Evolutionary conservation across 305 asterid species (phyloP).

Genomic region (Fraxinus ornus): DNA sequence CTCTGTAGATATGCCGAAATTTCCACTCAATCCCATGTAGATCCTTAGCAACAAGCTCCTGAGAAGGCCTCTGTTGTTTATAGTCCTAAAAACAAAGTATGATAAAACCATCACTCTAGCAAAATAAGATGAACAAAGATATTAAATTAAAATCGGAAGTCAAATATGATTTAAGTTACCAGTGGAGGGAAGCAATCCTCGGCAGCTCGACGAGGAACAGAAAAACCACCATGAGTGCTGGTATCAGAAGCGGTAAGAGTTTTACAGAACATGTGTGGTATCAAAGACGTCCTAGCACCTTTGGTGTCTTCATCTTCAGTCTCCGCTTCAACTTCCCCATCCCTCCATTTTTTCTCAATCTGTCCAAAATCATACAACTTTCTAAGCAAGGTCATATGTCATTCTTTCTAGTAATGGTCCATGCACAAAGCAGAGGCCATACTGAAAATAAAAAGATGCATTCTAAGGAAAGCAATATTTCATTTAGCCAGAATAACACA

Average conservation of each 20-base stretch:
- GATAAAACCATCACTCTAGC: background rate
- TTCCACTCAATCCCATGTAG: conserved; percentile 90
- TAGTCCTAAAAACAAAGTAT: conserved; percentile 54
- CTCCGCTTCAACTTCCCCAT: conserved; percentile 55
- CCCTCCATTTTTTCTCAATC: conserved; percentile 84
- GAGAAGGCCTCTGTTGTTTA: conserved; percentile 90
- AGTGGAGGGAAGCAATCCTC: conserved; percentile 99
- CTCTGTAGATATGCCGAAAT: conserved; percentile 92
- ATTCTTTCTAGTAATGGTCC: background rate
- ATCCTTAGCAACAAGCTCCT: conserved; percentile 94
- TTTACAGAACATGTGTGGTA: conserved; percentile 97
- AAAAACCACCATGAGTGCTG: conserved; percentile 99
- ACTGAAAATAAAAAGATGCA: background rate
- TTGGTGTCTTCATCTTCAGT: conserved; percentile 64
- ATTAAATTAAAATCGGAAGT: background rate
- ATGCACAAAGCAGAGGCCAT: background rate
- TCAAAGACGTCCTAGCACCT: conserved; percentile 52
- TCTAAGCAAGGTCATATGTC: background rate
- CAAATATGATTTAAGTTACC: conserved; percentile 38
- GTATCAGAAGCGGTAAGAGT: conserved; percentile 99
- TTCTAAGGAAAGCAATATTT: background rate
- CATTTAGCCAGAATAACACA: background rate
- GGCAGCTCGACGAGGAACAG: conserved; percentile 99
- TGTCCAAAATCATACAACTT: conserved; percentile 29
- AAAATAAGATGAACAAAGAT: background rate